Evolutionary conservation across 169 alveolate genomes (phyloP).

Genomic region (Plasmodium berghei): DNA sequence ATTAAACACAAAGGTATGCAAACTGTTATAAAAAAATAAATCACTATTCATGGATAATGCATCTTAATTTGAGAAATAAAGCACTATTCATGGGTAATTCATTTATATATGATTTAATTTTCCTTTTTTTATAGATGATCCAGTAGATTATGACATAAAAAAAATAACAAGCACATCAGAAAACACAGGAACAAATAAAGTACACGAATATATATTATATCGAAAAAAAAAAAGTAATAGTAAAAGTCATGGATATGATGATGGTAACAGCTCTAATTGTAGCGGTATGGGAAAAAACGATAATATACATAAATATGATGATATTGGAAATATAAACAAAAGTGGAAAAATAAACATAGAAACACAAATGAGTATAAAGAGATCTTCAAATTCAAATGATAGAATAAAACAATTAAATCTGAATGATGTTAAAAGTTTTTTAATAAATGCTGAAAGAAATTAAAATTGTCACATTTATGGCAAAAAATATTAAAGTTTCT

Average conservation of each 20-base stretch:
- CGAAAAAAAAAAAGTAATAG: slow-evolving; percentile 17
- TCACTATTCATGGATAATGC: no score
- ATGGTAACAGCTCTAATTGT: background rate
- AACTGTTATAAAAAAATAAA: background rate
- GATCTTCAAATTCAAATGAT: background rate
- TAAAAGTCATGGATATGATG: background rate
- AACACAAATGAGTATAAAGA: background rate
- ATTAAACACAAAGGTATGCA: slow-evolving; percentile 44
- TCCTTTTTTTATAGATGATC: background rate
- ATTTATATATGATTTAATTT: slow-evolving; percentile 8
- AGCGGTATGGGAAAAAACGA: no score
- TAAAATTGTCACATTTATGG: slow-evolving; percentile 20
- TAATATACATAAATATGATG: background rate
- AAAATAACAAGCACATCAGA: slow-evolving; percentile 51
- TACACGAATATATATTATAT: slow-evolving; percentile 57
- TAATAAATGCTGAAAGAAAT: slow-evolving; percentile 50
- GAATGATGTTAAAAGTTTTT: slow-evolving; percentile 48
- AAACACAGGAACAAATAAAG: slow-evolving; percentile 39
- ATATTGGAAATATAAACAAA: background rate
- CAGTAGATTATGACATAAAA: slow-evolving; percentile 59
- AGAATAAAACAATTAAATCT: slow-evolving; percentile 47
- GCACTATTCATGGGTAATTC: background rate
- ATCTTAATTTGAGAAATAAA: background rate
- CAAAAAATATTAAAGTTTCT: background rate
- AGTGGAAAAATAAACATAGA: background rate